Conservation (phyloP, 78 protist genomes). For the Cavenderia fasciculata region DNA sequence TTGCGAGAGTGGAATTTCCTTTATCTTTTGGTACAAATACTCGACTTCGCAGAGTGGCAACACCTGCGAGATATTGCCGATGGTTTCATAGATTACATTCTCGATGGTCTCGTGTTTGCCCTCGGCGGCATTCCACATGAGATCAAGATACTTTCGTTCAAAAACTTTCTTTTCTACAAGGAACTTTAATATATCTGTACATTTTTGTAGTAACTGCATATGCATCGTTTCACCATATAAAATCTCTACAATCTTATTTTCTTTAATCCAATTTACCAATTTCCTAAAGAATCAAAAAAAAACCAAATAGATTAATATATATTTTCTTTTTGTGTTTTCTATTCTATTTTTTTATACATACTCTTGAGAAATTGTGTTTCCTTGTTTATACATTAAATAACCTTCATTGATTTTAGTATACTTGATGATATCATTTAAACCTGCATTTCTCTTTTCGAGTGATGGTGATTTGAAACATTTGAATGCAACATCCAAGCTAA, state of each 20-base stretch:
- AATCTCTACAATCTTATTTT: constrained; percentile 59
- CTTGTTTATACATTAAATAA: background rate
- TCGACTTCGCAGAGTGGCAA: constrained; percentile 38
- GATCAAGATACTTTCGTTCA: constrained; percentile 60
- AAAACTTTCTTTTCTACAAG: constrained; percentile 28
- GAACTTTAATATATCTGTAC: constrained; percentile 78
- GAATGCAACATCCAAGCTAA: constrained; percentile 23
- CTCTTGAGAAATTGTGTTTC: background rate
- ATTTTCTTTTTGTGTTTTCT: background rate
- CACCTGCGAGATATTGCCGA: constrained; percentile 37
- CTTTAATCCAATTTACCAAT: constrained; percentile 72
- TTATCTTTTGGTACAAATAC: constrained; percentile 53
- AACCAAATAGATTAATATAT: background rate
- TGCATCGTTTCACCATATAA: constrained; percentile 81
- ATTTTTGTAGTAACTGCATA: constrained; percentile 75
- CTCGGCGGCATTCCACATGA: constrained; percentile 73
- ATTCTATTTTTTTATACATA: too few species aligned
- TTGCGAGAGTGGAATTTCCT: constrained; percentile 21
- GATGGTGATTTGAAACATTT: constrained; percentile 73
- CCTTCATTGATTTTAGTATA: background rate
- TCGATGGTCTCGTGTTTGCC: constrained; percentile 82
- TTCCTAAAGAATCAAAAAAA: background rate
- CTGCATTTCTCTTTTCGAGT: constrained; percentile 64
- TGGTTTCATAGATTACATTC: constrained; percentile 38
- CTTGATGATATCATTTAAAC: constrained; percentile 69